These are phyloP conservation scores for Colletotrichum cereale DNA, from an alignment of 2,329 filamentous ascomycete species.

Conservation along the genomic window DNA sequence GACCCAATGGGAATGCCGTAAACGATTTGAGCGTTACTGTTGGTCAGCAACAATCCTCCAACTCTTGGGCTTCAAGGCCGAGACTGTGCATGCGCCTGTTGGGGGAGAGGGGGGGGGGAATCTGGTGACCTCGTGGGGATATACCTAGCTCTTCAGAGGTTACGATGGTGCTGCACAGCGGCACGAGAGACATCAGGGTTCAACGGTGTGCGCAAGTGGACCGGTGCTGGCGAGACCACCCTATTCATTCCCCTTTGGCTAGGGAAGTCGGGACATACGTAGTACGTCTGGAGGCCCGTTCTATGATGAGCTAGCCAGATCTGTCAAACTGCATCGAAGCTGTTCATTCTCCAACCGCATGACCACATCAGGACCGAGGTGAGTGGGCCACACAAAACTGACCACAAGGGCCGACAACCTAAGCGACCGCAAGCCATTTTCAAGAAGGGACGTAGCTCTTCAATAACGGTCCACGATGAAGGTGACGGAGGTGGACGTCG, in stretches of 20 bases:
- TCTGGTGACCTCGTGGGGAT: conserved; percentile 19
- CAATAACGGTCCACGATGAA: conserved; percentile 22
- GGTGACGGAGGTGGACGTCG: conserved; percentile 29
- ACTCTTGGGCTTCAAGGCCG: conserved; percentile 2
- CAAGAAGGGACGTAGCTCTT: conserved; percentile 1
- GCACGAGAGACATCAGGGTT: conserved; percentile 1
- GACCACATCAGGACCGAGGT: conserved; percentile 15
- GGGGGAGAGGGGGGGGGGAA: background rate
- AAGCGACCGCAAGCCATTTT: conserved; percentile 21
- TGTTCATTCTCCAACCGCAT: conserved; percentile 16
- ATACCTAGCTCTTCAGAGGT: background rate
- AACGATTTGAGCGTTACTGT: conserved; percentile 46
- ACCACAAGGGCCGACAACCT: conserved; percentile 23
- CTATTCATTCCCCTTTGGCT: conserved; percentile 13
- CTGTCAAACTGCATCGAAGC: conserved; percentile 33
- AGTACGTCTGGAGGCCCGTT: conserved; percentile 24
- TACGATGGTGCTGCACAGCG: conserved; percentile 1
- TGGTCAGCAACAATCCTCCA: conserved; percentile 44
- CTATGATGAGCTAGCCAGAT: conserved; percentile 34
- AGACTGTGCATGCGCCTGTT: conserved; percentile 11
- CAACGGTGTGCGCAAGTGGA: conserved; percentile 1
- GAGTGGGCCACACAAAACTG: conserved; percentile 1
- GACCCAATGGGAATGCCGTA: conserved; percentile 50
- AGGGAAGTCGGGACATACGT: background rate
- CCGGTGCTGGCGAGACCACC: conserved; percentile 20